Base-by-base conservation (phyloP, 257 asterid species). In the Mentha longifolia region DNA sequence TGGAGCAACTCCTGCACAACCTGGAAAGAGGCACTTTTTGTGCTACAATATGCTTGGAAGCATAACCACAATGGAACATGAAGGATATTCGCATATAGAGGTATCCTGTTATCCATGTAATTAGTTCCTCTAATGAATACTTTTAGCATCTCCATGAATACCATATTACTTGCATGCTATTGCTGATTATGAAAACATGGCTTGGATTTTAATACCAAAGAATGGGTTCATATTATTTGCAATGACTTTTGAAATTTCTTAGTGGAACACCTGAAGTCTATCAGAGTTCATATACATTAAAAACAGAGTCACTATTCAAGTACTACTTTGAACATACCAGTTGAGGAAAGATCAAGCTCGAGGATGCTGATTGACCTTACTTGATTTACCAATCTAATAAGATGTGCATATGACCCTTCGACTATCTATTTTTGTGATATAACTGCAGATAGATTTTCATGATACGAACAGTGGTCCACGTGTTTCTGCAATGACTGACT, bases 401-500 rank as follows among this genome's bases (percentile, higher is more conserved):
- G 35, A 60, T 57, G 22, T 68, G 46, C 70, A 22, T 41, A 41
- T 73, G 65, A 65, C 63, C 46, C 56, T 69, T 31, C 74, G 74
- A 59, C 61, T 57, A 62, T 73, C 35, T 67, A 31, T 42, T 60
- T 28, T 22, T 70, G 68, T 77, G 51, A 74, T 65, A 39, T 77
- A 74, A 65, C 64, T 82, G 89, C 98, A 92, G 98, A 87, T 79
- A 69, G 99, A 95, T 79, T 95, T 92, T 78, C 99, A 95, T 78
- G 99, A 95, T 78, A 92, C 99, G 14, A 87, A 95, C 82, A 88
- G 85, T 69, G 93, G 97, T 71, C 95, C 98, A 79, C 92, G 95
- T 72, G 92, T 95, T 75, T 91, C 97, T 76, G 96, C 97, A 52
- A 91, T 89, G 97, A 92, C 96, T 20, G 99, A 95, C 77, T 78